Percentiles rank a stretch among this genome's conserved stretches.
These are phyloP conservation scores for Eimeria maxima DNA, from an alignment of 169 alveolate genomes.

Conservation along the genomic window DNA sequence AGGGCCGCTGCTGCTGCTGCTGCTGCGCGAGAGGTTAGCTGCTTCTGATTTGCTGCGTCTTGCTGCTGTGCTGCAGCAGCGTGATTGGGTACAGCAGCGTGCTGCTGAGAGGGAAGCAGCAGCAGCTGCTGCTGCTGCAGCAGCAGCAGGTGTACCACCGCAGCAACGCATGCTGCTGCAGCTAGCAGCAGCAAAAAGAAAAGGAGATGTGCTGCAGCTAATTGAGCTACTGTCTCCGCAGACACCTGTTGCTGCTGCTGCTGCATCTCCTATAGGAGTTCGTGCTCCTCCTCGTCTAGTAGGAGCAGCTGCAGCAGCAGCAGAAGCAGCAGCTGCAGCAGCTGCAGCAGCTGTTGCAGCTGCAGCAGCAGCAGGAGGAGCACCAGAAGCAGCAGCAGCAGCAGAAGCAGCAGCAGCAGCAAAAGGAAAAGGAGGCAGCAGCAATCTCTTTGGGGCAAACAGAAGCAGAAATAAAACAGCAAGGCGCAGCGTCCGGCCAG, in stretches of 20 bases:
- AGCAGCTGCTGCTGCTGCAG: slow-evolving; percentile 25
- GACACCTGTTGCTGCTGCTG: slow-evolving; percentile 10
- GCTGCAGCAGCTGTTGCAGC: slow-evolving; percentile 61
- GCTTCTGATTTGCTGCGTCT: slow-evolving; percentile 55
- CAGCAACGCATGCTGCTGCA: slow-evolving; percentile 54
- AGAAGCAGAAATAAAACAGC: neutral
- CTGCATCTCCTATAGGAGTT: slow-evolving; percentile 4
- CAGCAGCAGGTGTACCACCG: slow-evolving; percentile 48
- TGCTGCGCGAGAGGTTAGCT: neutral
- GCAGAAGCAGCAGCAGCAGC: too few relatives aligned
- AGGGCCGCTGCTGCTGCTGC: slow-evolving; percentile 50
- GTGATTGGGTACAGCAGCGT: slow-evolving; percentile 22
- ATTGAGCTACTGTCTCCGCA: slow-evolving; percentile 34
- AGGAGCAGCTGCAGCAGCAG: slow-evolving; percentile 66
- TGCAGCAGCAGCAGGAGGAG: neutral
- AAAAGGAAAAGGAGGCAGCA: neutral
- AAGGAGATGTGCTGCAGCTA: slow-evolving; percentile 45
- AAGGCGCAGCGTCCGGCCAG: slow-evolving; percentile 42
- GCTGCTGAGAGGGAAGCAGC: neutral
- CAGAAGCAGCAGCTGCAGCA: slow-evolving; percentile 69
- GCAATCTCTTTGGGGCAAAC: neutral
- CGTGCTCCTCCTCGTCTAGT: slow-evolving; percentile 24
- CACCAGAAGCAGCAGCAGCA: neutral
- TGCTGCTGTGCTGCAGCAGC: slow-evolving; percentile 67
- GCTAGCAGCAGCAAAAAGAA: slow-evolving; percentile 16